Evolutionary conservation across 2,329 filamentous ascomycete genomes (phyloP).

Genomic region (Lasiodiplodia sp.): DNA sequence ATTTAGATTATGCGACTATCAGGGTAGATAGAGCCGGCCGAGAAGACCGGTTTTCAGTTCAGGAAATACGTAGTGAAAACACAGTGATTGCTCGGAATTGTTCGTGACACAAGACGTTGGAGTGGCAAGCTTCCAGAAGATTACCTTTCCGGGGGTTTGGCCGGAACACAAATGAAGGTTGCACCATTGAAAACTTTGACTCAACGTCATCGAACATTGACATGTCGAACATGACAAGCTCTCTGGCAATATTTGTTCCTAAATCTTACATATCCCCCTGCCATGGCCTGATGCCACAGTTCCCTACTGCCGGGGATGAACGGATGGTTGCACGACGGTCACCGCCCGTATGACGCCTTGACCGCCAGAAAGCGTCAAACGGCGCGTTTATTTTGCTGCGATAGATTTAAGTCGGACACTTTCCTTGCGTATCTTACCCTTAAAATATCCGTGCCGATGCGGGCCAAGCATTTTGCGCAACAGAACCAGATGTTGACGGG

Average conservation of each 20-base stretch:
- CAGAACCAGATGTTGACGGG: not conserved
- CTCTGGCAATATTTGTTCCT: no score
- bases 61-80: no score
- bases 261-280: not conserved
- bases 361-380: slow-evolving; percentile 8
- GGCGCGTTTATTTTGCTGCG: not conserved
- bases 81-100: no score
- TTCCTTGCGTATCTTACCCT: not conserved
- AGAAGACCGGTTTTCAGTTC: no score
- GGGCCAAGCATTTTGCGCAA: not conserved
- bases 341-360: slow-evolving; percentile 14
- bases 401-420: not conserved
- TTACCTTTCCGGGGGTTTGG: not conserved
- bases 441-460: not conserved
- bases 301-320: not conserved
- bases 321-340: slow-evolving; percentile 15
- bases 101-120: not conserved
- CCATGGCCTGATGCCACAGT: not conserved
- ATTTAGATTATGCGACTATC: no score
- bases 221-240: not conserved
- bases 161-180: not conserved
- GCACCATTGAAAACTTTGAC: not conserved
- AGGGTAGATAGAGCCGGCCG: no score
- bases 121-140: not conserved
- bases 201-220: not conserved